Evolutionary conservation across 1,139 yeast species (phyloP).

Genomic region (Nakaseomyces glabratus): DNA sequence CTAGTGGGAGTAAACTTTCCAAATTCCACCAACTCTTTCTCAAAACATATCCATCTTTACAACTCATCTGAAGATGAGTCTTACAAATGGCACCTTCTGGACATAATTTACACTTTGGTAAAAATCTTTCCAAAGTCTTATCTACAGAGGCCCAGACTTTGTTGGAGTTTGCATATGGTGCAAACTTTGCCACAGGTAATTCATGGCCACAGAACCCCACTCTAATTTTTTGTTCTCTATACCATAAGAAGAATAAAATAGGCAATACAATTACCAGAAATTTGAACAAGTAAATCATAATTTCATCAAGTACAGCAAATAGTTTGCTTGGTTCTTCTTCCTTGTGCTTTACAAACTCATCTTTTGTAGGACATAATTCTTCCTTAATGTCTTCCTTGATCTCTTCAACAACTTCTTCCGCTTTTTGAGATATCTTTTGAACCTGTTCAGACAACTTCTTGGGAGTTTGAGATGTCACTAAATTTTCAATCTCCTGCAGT

Average conservation of each 20-base stretch:
- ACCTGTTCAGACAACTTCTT: no score
- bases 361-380: slow-evolving; percentile 2
- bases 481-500: no score
- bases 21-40: slow-evolving; percentile 39
- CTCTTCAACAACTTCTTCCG: not conserved
- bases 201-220: slow-evolving; percentile 59
- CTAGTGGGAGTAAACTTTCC: slow-evolving; percentile 1
- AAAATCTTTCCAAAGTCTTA: slow-evolving; percentile 13
- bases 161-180: not conserved
- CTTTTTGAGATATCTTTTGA: not conserved
- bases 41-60: slow-evolving; percentile 52
- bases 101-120: slow-evolving; percentile 63
- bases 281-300: slow-evolving; percentile 11
- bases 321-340: not conserved
- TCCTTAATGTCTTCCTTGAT: slow-evolving; percentile 1
- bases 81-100: slow-evolving; percentile 71
- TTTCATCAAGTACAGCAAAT: slow-evolving; percentile 1
- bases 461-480: no score
- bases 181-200: slow-evolving; percentile 10
- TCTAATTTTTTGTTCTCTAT: slow-evolving; percentile 45
- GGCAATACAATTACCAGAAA: slow-evolving; percentile 12
- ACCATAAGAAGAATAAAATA: slow-evolving; percentile 41
- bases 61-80: slow-evolving; percentile 44
- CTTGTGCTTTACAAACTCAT: not conserved
- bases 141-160: not conserved